These are phyloP conservation scores for Aspergillus novofumigatus DNA, from an alignment of 2,329 filamentous ascomycete species.

Conservation along the genomic window DNA sequence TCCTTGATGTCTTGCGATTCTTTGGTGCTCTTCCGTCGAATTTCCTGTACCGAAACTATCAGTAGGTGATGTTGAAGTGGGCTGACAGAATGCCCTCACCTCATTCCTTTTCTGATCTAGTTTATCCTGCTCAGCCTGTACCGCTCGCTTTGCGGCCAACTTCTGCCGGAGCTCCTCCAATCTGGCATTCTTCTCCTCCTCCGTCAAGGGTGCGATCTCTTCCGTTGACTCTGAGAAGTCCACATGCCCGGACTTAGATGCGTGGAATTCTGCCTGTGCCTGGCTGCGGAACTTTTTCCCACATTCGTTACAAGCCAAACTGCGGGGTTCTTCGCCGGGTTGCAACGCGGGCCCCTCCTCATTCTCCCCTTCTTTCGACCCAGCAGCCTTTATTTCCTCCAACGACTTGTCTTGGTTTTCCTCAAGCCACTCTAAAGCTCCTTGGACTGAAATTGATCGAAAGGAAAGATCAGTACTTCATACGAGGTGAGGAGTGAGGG, in stretches of 20 bases:
- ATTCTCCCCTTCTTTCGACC: constrained; percentile 50
- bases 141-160: constrained; percentile 67
- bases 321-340: constrained; percentile 68
- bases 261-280: constrained; percentile 83
- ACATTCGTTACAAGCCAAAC: constrained; percentile 90
- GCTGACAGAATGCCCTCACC: constrained; percentile 40
- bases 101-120: constrained; percentile 82
- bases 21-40: constrained; percentile 80
- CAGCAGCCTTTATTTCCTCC: constrained; percentile 67
- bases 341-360: constrained; percentile 63
- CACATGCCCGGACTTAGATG: constrained; percentile 81
- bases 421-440: constrained; percentile 91
- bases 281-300: constrained; percentile 83
- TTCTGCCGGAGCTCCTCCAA: constrained; percentile 70
- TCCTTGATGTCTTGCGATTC: constrained; percentile 88
- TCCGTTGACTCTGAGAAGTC: constrained; percentile 94
- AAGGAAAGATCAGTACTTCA: not conserved
- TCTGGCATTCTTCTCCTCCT: constrained; percentile 81
- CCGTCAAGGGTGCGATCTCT: constrained; percentile 83
- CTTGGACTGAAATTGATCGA: constrained; percentile 60
- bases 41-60: constrained; percentile 44
- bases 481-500: not conserved
- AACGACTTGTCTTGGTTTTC: constrained; percentile 82
- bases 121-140: constrained; percentile 68
- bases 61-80: not conserved